These are phyloP conservation scores for Rhypophila decipiens DNA, from an alignment of 495 filamentous ascomycete genomes.

Conservation along the genomic window DNA sequence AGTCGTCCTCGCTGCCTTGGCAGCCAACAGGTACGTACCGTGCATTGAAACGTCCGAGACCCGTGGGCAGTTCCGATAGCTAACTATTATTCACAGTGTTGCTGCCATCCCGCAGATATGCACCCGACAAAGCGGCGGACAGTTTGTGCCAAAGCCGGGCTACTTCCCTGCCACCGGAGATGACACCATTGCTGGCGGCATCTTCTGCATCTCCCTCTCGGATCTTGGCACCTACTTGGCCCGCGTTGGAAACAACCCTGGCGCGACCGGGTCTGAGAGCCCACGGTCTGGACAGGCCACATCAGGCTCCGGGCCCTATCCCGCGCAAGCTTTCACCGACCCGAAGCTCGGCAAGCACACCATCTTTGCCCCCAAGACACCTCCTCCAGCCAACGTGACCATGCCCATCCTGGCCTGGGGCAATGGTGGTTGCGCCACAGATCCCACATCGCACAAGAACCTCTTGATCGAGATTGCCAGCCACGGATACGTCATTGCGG, in stretches of 20 bases:
- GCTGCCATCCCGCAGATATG: background rate
- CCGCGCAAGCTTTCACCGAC: slow-evolving; percentile 14
- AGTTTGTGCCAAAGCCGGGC: slow-evolving; percentile 12
- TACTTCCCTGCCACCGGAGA: slow-evolving; percentile 14
- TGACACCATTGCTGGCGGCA: slow-evolving; percentile 21
- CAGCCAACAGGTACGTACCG: background rate
- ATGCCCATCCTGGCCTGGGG: slow-evolving; percentile 26
- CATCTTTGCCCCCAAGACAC: slow-evolving; percentile 17
- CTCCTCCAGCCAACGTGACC: slow-evolving; percentile 9
- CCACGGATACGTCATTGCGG: slow-evolving; percentile 26
- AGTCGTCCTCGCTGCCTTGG: background rate
- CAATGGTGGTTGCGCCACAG: slow-evolving; percentile 26
- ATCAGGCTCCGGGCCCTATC: slow-evolving; percentile 18
- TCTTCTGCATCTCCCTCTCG: slow-evolving; percentile 15
- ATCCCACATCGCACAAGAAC: slow-evolving; percentile 9
- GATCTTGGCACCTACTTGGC: slow-evolving; percentile 9
- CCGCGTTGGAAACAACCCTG: slow-evolving; percentile 8
- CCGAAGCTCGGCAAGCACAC: slow-evolving; percentile 20
- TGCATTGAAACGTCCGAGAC: too few species aligned
- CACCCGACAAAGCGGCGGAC: background rate
- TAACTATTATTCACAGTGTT: background rate
- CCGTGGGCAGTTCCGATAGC: too few species aligned
- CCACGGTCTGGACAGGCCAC: slow-evolving; percentile 9
- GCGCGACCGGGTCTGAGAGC: slow-evolving; percentile 12
- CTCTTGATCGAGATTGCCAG: slow-evolving; percentile 21